phyloP scores from a whole-genome alignment of 2,329 filamentous ascomycete species.

The Nemania diffusa region DNA sequence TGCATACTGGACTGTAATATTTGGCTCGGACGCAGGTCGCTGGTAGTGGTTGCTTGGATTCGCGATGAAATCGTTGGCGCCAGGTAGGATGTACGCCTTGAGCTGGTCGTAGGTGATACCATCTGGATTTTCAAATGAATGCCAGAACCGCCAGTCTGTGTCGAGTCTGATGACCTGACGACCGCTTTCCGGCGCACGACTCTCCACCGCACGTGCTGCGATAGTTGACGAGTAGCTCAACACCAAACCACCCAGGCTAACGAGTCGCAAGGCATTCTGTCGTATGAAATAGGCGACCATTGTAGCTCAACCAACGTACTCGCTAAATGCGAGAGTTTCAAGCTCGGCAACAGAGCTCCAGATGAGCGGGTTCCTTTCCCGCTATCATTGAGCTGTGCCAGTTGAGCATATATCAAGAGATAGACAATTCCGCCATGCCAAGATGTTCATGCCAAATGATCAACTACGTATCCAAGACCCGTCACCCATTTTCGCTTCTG shows the following conservation, averaged over 20 bases:
- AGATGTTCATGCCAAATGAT: neutral
- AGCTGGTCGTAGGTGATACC: conserved; percentile 47
- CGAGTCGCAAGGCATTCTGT: conserved; percentile 9
- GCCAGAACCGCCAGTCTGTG: conserved; percentile 50
- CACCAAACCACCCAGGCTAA: conserved; percentile 8
- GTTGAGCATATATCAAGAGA: conserved; percentile 13
- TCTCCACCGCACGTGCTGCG: conserved; percentile 10
- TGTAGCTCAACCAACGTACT: neutral
- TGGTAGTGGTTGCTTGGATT: conserved; percentile 39
- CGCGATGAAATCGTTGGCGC: conserved; percentile 46
- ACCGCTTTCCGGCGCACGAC: conserved; percentile 6
- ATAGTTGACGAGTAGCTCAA: conserved; percentile 7
- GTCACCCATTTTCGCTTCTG: neutral
- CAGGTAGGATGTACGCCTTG: conserved; percentile 49
- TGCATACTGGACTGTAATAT: conserved; percentile 44
- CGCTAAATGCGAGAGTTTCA: neutral
- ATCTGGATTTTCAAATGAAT: conserved; percentile 50
- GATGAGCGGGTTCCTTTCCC: neutral
- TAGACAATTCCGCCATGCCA: neutral
- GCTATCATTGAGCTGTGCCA: neutral
- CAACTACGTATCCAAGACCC: neutral
- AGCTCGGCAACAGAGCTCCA: neutral
- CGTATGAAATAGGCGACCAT: conserved; percentile 11
- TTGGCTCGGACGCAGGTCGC: conserved; percentile 40
- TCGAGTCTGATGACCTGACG: conserved; percentile 51